A percentile compares a stretch with the other conserved stretches of the same genome.
Conservation (phyloP, 2,329 filamentous ascomycete species). For the Aaosphaeria arxii region DNA sequence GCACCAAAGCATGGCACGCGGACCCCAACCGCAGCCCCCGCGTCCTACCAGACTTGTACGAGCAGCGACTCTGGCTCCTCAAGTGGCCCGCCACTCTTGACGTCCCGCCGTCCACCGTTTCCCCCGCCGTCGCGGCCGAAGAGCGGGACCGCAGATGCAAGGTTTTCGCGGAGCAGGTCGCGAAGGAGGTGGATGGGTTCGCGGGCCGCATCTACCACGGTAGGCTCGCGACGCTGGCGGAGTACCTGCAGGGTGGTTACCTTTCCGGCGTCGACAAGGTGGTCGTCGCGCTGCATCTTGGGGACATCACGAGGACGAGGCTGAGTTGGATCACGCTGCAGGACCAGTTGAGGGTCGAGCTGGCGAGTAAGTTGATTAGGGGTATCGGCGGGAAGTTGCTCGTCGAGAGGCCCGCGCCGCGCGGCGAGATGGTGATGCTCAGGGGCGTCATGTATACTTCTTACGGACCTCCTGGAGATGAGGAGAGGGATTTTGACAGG, state of each 20-base stretch:
- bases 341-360: slow-evolving; percentile 21
- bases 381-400: not conserved
- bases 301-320: slow-evolving; percentile 17
- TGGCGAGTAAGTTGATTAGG: slow-evolving; percentile 16
- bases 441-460: too few relatives aligned
- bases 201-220: slow-evolving; percentile 14
- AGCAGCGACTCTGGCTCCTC: slow-evolving; percentile 22
- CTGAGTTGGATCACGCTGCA: slow-evolving; percentile 18
- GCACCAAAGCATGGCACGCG: slow-evolving; percentile 20
- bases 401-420: not conserved
- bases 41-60: slow-evolving; percentile 23
- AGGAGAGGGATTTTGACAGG: not conserved
- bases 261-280: slow-evolving; percentile 7
- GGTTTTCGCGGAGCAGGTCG: slow-evolving; percentile 13
- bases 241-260: slow-evolving; percentile 2
- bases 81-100: slow-evolving; percentile 13
- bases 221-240: slow-evolving; percentile 10
- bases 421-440: too few relatives aligned
- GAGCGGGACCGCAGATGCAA: slow-evolving; percentile 10
- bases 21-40: slow-evolving; percentile 11
- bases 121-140: not conserved
- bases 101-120: not conserved
- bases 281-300: slow-evolving; percentile 14
- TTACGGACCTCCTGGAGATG: not conserved
- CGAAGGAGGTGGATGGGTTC: slow-evolving; percentile 11